Conservation (phyloP, 2,329 filamentous ascomycete species). For the Epichloe bromicola region DNA sequence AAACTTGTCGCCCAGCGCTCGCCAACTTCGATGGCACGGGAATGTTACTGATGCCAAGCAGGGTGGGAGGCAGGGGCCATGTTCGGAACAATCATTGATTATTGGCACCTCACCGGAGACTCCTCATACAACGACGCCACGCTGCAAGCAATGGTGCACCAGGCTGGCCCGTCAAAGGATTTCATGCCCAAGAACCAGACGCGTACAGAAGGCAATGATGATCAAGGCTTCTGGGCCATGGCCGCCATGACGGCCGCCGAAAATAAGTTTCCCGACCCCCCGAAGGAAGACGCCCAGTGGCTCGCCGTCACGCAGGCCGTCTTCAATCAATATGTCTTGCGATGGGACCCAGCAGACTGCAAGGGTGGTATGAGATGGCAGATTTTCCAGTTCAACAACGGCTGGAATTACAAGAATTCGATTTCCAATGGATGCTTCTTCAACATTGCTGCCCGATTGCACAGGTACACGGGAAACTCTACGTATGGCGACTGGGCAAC, state of each 20-base stretch:
- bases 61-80: slow-evolving; percentile 63
- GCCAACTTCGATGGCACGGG: background rate
- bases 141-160: slow-evolving; percentile 45
- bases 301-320: slow-evolving; percentile 66
- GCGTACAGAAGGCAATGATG: slow-evolving; percentile 52
- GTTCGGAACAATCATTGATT: slow-evolving; percentile 59
- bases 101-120: slow-evolving; percentile 59
- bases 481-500: slow-evolving; percentile 70
- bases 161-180: slow-evolving; percentile 44
- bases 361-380: slow-evolving; percentile 74
- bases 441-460: slow-evolving; percentile 57
- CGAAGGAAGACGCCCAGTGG: slow-evolving; percentile 52
- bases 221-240: slow-evolving; percentile 79
- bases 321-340: slow-evolving; percentile 61
- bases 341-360: slow-evolving; percentile 56
- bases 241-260: slow-evolving; percentile 69
- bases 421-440: slow-evolving; percentile 60
- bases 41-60: slow-evolving; percentile 9
- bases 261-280: slow-evolving; percentile 57
- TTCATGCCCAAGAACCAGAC: slow-evolving; percentile 58
- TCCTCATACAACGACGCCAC: slow-evolving; percentile 48
- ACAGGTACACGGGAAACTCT: slow-evolving; percentile 63
- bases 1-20: slow-evolving; percentile 20
- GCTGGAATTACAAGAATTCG: slow-evolving; percentile 55
- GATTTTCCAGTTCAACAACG: slow-evolving; percentile 65